Evolutionary conservation across 75 land plant genomes (phyloP).

Genomic region (Pinus tabuliformis): DNA sequence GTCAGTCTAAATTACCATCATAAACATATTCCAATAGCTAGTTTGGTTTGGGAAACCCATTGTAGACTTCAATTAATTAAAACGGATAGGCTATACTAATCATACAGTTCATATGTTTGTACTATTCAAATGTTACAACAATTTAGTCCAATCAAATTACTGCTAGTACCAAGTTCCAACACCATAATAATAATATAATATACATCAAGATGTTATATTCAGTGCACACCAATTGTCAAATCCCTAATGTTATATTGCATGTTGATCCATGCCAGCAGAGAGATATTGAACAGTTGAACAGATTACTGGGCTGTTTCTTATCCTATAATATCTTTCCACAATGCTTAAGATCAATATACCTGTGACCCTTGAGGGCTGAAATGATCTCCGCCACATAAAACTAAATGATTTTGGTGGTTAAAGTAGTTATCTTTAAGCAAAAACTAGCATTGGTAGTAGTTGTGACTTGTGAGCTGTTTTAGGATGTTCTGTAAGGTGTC

Average conservation of each 20-base stretch:
- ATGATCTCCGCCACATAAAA: neutral
- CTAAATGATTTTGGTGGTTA: too few species aligned
- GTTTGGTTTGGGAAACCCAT: neutral
- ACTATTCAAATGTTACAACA: neutral
- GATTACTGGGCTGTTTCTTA: too few species aligned
- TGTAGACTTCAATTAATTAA: neutral
- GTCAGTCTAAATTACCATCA: neutral
- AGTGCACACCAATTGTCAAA: neutral
- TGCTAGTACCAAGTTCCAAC: conserved; percentile 7
- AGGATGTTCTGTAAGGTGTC: too few species aligned
- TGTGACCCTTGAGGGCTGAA: neutral
- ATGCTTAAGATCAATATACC: neutral
- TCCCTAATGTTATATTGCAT: neutral
- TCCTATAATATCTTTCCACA: too few species aligned
- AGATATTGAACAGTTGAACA: too few species aligned
- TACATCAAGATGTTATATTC: neutral
- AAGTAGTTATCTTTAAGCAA: too few species aligned
- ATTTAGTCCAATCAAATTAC: neutral
- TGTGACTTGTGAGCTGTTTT: too few species aligned
- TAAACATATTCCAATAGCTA: neutral
- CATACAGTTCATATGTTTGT: neutral
- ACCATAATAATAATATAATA: neutral
- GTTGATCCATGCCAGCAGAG: neutral
- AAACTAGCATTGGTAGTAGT: too few species aligned
- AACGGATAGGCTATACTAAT: neutral